Evolutionary conservation across 345 rosid genomes (phyloP), one percentile per base, ranked within the genome.

Genomic region (Pistacia vera): DNA sequence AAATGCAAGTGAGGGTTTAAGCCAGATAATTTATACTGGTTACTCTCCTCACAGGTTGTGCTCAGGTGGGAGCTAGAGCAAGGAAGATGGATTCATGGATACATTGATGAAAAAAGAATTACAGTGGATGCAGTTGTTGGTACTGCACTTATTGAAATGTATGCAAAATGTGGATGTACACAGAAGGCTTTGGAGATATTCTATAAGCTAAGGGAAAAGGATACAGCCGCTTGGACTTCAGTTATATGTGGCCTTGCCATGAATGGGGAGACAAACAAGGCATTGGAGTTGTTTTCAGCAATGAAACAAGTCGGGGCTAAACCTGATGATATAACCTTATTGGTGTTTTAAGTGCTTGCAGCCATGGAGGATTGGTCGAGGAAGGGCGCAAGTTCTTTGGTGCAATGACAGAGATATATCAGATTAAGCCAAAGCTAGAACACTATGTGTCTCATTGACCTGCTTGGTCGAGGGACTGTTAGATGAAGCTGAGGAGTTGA

Each of bases 41-140:
- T 16, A 57, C 72, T 68, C 81, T 83, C 14, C 81, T 83, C 8
- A 83, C 86, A 2, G 81, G 81, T n/a, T 83, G 86, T 66, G 83
- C 86, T 17, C 86, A 83, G 64, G 73, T 61, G 38, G 83, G 86
- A 73, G 79, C 86, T 79, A n/a, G 83, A 83, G 76, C 83, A 77
- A 60, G 86, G 86, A 44, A 70, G 73, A 52, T 83, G 86, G 86
- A 83, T 83, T 77, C 86, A 83, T 71, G 79, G 7, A 25, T 80
- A 77, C 58, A 77, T 80, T 38, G 52, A 54, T 11, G 81, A 70
- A 46, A 70, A 74, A n/a, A 55, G 77, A n/a, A 74, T 38, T 59
- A n/a, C 63, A 18, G 41, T 77, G 30, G 83, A 80, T 80, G 49
- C 81, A 25, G 71, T 83, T 70, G 73, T 80, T 36, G 86, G 81